Conservation (phyloP, 345 rosid species). For the Hypericum androsaemum region DNA sequence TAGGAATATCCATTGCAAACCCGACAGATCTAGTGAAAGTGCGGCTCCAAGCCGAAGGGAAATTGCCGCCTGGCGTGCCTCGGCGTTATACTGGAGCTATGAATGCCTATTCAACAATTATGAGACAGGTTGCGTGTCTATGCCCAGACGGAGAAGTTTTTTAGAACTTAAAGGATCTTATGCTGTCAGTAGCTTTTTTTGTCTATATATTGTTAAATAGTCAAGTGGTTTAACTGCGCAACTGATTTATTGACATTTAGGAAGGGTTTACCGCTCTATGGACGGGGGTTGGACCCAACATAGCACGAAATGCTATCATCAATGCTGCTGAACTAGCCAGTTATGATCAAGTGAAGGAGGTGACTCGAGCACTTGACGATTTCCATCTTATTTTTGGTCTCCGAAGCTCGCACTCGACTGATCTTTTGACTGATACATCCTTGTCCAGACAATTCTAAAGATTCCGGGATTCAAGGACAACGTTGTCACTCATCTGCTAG, state of each 20-base stretch:
- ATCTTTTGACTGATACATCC: conserved; percentile 10
- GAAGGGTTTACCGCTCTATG: conserved; percentile 91
- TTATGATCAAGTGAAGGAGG: conserved; percentile 97
- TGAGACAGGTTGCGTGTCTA: conserved; percentile 58
- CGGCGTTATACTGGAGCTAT: conserved; percentile 89
- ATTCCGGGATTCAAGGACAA: too few species aligned
- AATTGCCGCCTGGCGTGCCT: conserved; percentile 83
- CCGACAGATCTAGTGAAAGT: conserved; percentile 99
- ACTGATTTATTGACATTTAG: conserved; percentile 31
- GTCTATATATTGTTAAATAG: neutral
- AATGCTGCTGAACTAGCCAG: conserved; percentile 98
- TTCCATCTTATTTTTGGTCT: conserved; percentile 5
- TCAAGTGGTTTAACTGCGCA: conserved; percentile 1
- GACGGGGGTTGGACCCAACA: conserved; percentile 94
- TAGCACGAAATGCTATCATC: conserved; percentile 88
- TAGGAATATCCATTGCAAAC: conserved; percentile 75
- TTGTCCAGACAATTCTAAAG: conserved; percentile 45
- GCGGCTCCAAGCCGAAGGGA: conserved; percentile 98
- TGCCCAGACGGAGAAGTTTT: conserved; percentile 10
- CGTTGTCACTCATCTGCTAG: too few species aligned
- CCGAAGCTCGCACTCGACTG: neutral
- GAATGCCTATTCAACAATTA: conserved; percentile 88
- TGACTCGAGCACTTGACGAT: conserved; percentile 10
- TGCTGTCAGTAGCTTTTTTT: neutral
- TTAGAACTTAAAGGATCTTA: conserved; percentile 8